Base-by-base conservation (phyloP, 352 stramenopile genomes). In the Globisporangium radiosum region DNA sequence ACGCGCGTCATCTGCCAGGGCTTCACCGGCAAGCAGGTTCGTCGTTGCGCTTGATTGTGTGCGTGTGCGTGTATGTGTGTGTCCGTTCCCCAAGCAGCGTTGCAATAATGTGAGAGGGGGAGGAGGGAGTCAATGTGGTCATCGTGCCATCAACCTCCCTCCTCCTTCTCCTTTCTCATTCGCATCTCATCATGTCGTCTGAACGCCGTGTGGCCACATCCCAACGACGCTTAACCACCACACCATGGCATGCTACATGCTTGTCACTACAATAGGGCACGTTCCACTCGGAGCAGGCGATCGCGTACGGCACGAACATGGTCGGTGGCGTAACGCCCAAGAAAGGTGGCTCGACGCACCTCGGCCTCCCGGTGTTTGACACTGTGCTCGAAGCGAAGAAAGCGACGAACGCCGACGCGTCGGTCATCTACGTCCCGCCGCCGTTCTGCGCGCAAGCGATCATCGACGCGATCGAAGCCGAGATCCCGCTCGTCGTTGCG, bases 231-330 rank as follows among this genome's bases (percentile, higher is more conserved):
- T 33, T 33, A 33, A 33, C 25, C 25, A 3, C 3, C 25, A 33
- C 25, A 33, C 25, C 25, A 33, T 33, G 25, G 25, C 25, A 33
- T 33, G 25, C 25, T 54, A 52, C 40, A 36, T 43, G 36, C 13
- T 4, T 37, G 43, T 15, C 49, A 39, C 14, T 56, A 57, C 45
- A 57, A 47, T 52, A 97, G 82, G 98, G 98, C 56, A 99, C 98
- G 45, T 99, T 99, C 75, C 98, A 99, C 79, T 97, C 87, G 63
- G 76, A 98, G 64, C 97, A 99, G 77, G 97, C 97, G 48, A 99
- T 99, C 65, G 97, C 96, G 55, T 99, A 99, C 72, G 98, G 98
- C 65, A 99, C 97, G 57, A 98, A 99, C 53, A 98, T 99, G 92
- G 97, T 99, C 50, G 97, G 97, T 56, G 97, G 97, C 54, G 96